A percentile compares a stretch with the other conserved stretches of the same genome.
Conservation (phyloP, 768 basidiomycete species). For the Leucosporidium scottii region DNA sequence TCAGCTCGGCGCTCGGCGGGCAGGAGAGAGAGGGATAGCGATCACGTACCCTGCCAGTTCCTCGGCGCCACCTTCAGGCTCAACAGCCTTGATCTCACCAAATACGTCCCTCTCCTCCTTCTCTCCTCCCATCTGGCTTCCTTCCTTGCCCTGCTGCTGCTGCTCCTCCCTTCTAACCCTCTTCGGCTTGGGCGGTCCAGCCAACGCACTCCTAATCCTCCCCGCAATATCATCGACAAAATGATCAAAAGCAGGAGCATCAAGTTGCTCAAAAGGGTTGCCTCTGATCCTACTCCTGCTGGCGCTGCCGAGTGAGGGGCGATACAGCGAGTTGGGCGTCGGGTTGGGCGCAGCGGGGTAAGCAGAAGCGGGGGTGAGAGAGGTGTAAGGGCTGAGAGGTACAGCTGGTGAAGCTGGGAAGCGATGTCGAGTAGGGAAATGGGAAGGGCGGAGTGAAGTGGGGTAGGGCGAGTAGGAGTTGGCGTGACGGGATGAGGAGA, state of each 20-base stretch:
- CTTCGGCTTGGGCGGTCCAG: not conserved
- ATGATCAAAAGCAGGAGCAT: not conserved
- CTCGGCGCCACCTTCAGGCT: not conserved
- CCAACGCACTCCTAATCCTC: slow-evolving; percentile 1
- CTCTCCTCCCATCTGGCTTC: not conserved
- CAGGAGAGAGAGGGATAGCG: not conserved
- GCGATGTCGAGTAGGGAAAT: not conserved
- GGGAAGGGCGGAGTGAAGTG: not conserved
- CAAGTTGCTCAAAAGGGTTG: not conserved
- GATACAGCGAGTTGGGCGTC: not conserved
- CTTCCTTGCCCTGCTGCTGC: too few relatives aligned
- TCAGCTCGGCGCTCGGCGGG: not conserved
- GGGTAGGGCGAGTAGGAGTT: not conserved
- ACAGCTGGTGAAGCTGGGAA: not conserved
- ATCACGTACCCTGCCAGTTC: not conserved
- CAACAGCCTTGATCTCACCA: not conserved
- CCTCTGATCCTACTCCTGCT: not conserved
- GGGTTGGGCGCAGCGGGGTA: not conserved
- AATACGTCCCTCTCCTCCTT: not conserved
- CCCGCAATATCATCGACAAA: not conserved
- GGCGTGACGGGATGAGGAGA: not conserved
- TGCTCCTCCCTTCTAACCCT: not conserved
- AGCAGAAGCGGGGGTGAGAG: not conserved
- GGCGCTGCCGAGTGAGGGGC: not conserved
- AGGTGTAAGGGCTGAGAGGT: not conserved